Percentiles rank a stretch among this genome's conserved stretches.
phyloP scores from a whole-genome alignment of 1,284 basidiomycete species.

The Phaffia rhodozyma region DNA sequence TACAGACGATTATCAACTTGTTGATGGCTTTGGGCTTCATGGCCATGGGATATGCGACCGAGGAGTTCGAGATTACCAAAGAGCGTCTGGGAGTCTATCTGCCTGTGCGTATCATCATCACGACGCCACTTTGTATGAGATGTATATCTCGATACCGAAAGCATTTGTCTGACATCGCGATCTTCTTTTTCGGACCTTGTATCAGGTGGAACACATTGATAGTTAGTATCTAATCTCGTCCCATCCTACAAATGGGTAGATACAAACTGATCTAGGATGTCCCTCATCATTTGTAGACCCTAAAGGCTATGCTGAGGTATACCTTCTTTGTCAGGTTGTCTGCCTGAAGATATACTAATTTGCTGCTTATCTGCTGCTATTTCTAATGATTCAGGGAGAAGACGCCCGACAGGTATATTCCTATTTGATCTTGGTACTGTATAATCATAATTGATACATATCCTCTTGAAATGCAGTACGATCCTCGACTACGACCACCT shows the following conservation, averaged over 20 bases:
- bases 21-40: constrained; percentile 75
- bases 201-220: constrained; percentile 61
- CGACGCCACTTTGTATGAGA: neutral
- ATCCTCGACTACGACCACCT: constrained; percentile 56
- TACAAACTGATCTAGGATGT: too few species aligned
- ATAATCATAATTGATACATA: constrained; percentile 27
- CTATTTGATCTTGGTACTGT: constrained; percentile 52
- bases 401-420: too few species aligned
- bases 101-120: constrained; percentile 38
- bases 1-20: constrained; percentile 73
- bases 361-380: too few species aligned
- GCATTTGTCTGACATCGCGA: too few species aligned
- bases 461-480: constrained; percentile 2
- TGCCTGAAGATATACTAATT: too few species aligned
- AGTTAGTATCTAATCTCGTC: constrained; percentile 25
- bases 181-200: too few species aligned
- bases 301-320: constrained; percentile 47
- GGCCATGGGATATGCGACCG: constrained; percentile 21
- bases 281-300: constrained; percentile 39
- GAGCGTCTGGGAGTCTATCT: constrained; percentile 80
- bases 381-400: too few species aligned
- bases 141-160: too few species aligned
- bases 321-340: too few species aligned
- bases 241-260: too few species aligned
- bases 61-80: constrained; percentile 79